Evolutionary conservation across 1,139 yeast genomes (phyloP).

Genomic region (Debaryomycetaceae sp.): DNA sequence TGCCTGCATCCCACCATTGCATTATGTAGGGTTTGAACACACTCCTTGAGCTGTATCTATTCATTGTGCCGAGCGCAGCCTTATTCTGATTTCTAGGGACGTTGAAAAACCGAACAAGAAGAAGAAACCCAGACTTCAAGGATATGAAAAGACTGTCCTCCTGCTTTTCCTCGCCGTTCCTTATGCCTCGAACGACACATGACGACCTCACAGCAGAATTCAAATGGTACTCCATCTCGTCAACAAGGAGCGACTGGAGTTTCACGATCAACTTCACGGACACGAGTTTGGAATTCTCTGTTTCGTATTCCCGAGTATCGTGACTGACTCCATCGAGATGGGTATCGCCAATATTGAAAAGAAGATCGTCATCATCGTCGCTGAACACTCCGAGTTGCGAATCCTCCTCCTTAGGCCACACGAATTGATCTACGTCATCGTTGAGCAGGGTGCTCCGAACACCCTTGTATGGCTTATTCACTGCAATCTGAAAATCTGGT

Average conservation of each 20-base stretch:
- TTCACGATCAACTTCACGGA: slow-evolving; percentile 29
- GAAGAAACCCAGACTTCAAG: slow-evolving; percentile 38
- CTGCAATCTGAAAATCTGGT: slow-evolving; percentile 30
- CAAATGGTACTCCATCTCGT: slow-evolving; percentile 30
- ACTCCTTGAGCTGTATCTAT: slow-evolving; percentile 4
- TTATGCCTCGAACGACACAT: slow-evolving; percentile 27
- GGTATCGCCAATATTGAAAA: slow-evolving; percentile 5
- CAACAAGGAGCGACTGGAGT: slow-evolving; percentile 31
- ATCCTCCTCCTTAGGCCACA: slow-evolving; percentile 36
- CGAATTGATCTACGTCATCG: slow-evolving; percentile 37
- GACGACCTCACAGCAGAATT: slow-evolving; percentile 37
- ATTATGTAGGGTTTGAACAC: slow-evolving; percentile 44
- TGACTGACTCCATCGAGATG: neutral
- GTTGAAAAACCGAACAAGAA: slow-evolving; percentile 33
- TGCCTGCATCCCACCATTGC: slow-evolving; percentile 49
- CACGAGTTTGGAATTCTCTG: slow-evolving; percentile 5
- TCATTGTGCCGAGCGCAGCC: slow-evolving; percentile 17
- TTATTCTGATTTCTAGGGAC: slow-evolving; percentile 32
- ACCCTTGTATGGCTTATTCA: slow-evolving; percentile 32
- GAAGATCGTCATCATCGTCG: slow-evolving; percentile 28
- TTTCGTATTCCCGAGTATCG: neutral
- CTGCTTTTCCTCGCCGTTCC: slow-evolving; percentile 11
- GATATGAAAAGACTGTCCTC: slow-evolving; percentile 46
- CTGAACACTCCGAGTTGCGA: slow-evolving; percentile 38
- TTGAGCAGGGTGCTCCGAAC: slow-evolving; percentile 31